Base-by-base conservation (phyloP, 2,329 filamentous ascomycete species). In the Fusarium citri region DNA sequence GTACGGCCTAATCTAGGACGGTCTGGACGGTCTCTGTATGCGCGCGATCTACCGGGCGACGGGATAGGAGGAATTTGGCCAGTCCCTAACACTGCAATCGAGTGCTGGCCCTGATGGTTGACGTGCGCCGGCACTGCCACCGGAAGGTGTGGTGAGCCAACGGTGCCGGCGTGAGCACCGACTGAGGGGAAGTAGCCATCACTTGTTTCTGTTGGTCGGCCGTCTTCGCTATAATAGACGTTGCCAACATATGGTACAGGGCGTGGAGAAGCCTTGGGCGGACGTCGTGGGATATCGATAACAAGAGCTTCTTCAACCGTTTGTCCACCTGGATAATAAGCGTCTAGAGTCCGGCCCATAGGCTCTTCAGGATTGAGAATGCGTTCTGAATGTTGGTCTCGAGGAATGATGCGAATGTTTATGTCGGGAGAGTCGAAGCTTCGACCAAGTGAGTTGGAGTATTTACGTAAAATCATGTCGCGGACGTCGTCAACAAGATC, bases 401-500 rank as follows among this genome's bases (percentile, higher is more conserved):
- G 87, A n/a, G 92, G 88, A 18, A 86, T 79, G 72, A 98, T 92
- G 68, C 92, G 90, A 69, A 98, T 85, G 14, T 88, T 90, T 61
- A 99, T 87, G 79, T 99, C 96, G 15, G 96, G 96, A 14, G 96
- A 87, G 81, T 99, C 96, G 79, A 94, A 98, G 55, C 88, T 92
- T 73, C 90, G 90, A 53, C 95, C 95, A 26, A 99, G 85, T 16
- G 94, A 97, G 81, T 99, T 98, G 74, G 90, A 89, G 80, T 98
- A 99, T 83, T 98, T 98, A 76, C 89, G 90, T 73, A 98, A 83
- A 60, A 98, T 96, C 85, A 94, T 89, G 73, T 98, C 96, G 74
- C 95, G 92, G 66, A 97, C 91, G 80, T 98, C 95, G 79, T 99
- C 96, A 60, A 98, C 94, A 74, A 98, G 83, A 77, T 97, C 94